Percentiles rank a stretch among this genome's conserved stretches.
Conservation (phyloP, 225 moss, liverwort and hornwort genomes). For the Marchantia polymorpha region DNA sequence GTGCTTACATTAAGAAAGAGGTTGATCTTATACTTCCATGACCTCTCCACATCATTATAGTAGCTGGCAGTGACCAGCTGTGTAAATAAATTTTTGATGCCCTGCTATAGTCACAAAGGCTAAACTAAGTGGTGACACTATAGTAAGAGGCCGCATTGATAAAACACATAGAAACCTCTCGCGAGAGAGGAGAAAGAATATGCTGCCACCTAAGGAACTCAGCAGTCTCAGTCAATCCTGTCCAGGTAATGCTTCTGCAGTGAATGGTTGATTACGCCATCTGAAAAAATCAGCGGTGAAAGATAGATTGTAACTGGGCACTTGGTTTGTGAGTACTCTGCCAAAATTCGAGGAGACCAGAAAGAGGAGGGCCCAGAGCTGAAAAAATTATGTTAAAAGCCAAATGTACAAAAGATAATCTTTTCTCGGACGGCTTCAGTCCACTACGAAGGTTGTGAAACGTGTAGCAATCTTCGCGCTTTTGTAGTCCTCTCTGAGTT, state of each 20-base stretch:
- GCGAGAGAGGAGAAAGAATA: slow-evolving; percentile 2
- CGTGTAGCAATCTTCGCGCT: slow-evolving; percentile 84
- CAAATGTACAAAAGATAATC: slow-evolving; percentile 22
- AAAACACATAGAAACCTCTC: slow-evolving; percentile 2
- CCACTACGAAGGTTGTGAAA: slow-evolving; percentile 59
- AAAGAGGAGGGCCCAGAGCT: slow-evolving; percentile 12
- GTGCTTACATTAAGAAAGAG: background rate
- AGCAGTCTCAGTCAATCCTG: background rate
- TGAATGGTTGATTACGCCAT: slow-evolving; percentile 1
- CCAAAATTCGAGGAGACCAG: slow-evolving; percentile 14
- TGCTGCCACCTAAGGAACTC: slow-evolving; percentile 3
- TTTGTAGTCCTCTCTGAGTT: slow-evolving; percentile 85
- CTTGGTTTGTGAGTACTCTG: slow-evolving; percentile 11
- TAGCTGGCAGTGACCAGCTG: slow-evolving; percentile 12
- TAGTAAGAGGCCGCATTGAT: slow-evolving; percentile 8
- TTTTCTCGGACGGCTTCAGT: slow-evolving; percentile 11
- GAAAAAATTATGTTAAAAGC: slow-evolving; percentile 3
- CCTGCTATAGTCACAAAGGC: background rate
- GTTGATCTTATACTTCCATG: background rate
- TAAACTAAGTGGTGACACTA: slow-evolving; percentile 5
- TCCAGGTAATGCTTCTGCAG: slow-evolving; percentile 1
- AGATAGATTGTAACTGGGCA: background rate
- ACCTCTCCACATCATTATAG: slow-evolving; percentile 1
- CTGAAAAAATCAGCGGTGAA: background rate
- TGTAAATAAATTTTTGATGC: background rate